Conservation (phyloP, 768 basidiomycete species). For the Fibroporia radiculosa region DNA sequence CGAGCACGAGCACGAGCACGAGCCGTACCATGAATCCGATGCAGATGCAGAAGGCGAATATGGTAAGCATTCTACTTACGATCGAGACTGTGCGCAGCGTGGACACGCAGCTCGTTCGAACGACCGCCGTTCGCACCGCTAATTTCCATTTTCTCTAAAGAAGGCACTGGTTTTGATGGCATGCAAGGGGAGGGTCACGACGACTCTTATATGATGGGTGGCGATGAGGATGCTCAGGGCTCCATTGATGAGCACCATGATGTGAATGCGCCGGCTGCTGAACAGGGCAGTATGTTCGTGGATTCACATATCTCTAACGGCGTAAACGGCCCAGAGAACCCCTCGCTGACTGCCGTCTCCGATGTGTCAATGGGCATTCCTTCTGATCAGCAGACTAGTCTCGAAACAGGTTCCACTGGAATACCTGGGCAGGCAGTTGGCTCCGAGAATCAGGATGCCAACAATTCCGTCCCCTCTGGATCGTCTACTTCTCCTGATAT, state of each 20-base stretch:
- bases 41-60: conserved; percentile 22
- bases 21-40: conserved; percentile 16
- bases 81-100: conserved; percentile 19
- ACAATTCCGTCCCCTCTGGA: conserved; percentile 18
- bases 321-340: conserved; percentile 6
- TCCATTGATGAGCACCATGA: conserved; percentile 14
- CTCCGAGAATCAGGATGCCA: conserved; percentile 10
- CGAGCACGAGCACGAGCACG: conserved; percentile 13
- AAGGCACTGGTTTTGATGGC: conserved; percentile 39
- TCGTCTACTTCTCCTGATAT: conserved; percentile 22
- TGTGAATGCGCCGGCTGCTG: conserved; percentile 9
- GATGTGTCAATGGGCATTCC: conserved; percentile 9
- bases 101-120: conserved; percentile 23
- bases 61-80: conserved; percentile 24
- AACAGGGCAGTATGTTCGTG: conserved; percentile 1
- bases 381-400: conserved; percentile 7
- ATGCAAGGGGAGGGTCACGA: conserved; percentile 16
- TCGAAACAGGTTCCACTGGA: conserved; percentile 1
- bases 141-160: conserved; percentile 42
- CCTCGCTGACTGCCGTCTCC: conserved; percentile 9
- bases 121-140: conserved; percentile 47
- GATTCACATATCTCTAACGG: conserved; percentile 6
- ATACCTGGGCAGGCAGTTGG: neutral
- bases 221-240: conserved; percentile 17
- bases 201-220: conserved; percentile 12